Base-by-base conservation (phyloP, 2,329 filamentous ascomycete species). In the Fonsecaea pedrosoi region DNA sequence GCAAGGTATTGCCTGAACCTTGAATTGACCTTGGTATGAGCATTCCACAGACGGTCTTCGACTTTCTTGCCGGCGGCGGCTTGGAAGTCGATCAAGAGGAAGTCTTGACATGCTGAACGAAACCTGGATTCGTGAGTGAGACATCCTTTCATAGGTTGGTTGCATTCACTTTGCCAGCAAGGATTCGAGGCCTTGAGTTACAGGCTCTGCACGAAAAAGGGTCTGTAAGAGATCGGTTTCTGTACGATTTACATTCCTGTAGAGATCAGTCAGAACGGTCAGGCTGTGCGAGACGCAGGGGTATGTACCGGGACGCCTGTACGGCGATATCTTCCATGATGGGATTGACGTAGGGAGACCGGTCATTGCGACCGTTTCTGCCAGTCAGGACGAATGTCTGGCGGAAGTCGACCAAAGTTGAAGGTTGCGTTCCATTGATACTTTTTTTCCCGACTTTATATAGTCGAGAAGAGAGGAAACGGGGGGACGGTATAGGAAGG, bases 31-130 rank as follows among this genome's bases (percentile, higher is more conserved):
- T 87, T 85, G 68, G 86, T 85, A 78, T 98, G 94, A 61, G 87
- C 85, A 68, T 87, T 83, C 94, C 94, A 98, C 55, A 98, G 85
- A 68, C 83, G 85, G 65, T 82, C 79, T 77, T 97, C 92, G 60
- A 90, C 85, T 64, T 87, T 84, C 69, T 88, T 84, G 69, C 82
- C 81, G 68, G 82, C 83, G 59, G 89, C 88, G 79, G 86, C 45
- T 21, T 55, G 15, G 34, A 71, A 66, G 45, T 67, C 62, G 55
- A 62, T 9, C 35, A 72, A 66, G 65, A 72, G 59, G 53, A 60
- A 68, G 38, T 70, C 69, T 60, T 69, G 67, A 65, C 66, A 72
- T 66, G 65, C 67, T 65, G 48, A 55, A 15, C 70, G 66, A 57
- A 72, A 69, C 45, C 70, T 71, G 37, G 10, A n/a, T 4, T 12